A percentile compares a stretch with the other conserved stretches of the same genome.
These are phyloP conservation scores for Macrolepiota dolichaula DNA, from an alignment of 768 basidiomycete species.

Conservation along the genomic window DNA sequence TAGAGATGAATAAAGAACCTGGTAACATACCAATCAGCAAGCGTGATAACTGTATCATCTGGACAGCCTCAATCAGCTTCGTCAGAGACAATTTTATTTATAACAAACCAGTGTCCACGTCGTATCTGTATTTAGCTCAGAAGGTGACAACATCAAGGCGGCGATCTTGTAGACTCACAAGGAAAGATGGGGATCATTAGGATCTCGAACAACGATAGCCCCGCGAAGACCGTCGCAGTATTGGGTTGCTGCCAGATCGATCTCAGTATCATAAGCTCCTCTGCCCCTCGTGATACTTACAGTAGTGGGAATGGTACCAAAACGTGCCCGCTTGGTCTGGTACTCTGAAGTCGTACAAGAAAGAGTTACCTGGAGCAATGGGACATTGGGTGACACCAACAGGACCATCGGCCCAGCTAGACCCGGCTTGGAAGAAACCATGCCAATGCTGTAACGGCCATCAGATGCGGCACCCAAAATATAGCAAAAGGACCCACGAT, in stretches of 20 bases:
- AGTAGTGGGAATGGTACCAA: constrained; percentile 38
- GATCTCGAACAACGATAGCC: constrained; percentile 43
- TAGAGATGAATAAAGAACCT: not conserved
- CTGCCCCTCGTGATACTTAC: constrained; percentile 19
- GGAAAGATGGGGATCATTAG: constrained; percentile 29
- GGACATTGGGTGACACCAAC: constrained; percentile 40
- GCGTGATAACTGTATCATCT: constrained; percentile 44
- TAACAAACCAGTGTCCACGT: constrained; percentile 41
- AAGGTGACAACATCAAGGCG: not conserved
- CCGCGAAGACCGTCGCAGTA: constrained; percentile 58
- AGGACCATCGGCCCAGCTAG: constrained; percentile 39
- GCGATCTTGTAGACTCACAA: not conserved
- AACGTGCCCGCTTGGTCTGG: constrained; percentile 40
- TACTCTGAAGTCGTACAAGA: constrained; percentile 34
- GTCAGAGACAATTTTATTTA: not conserved
- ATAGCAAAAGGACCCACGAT: constrained; percentile 33
- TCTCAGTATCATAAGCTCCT: constrained; percentile 15
- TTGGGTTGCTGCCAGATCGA: constrained; percentile 36
- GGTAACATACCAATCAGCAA: constrained; percentile 41
- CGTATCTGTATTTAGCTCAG: constrained; percentile 19
- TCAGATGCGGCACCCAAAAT: not conserved
- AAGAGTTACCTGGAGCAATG: constrained; percentile 34
- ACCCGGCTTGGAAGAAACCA: constrained; percentile 34
- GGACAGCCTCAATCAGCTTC: not conserved
- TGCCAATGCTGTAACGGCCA: constrained; percentile 38